Evolutionary conservation across 257 asterid genomes (phyloP).

Genomic region (Galeopsis tetrahit): DNA sequence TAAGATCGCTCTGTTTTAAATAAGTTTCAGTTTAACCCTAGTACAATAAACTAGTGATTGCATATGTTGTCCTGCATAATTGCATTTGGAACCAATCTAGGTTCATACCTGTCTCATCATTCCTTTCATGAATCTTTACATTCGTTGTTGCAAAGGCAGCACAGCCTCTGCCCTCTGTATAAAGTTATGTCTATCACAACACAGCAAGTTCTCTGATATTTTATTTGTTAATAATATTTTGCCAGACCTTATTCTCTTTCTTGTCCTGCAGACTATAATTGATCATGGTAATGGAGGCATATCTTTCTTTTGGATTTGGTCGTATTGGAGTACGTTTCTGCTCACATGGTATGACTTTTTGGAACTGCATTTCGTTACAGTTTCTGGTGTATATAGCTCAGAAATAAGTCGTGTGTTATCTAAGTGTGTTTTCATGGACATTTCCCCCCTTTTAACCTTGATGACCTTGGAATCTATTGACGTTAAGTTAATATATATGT

Average conservation of each 20-base stretch:
- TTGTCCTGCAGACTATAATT: constrained; percentile 66
- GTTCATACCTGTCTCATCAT: constrained; percentile 1
- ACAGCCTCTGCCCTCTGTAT: background rate
- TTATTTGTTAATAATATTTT: constrained; percentile 19
- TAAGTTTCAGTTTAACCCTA: background rate
- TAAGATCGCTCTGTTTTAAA: background rate
- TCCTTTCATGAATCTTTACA: background rate
- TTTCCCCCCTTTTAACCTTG: background rate
- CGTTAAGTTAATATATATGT: constrained; percentile 1
- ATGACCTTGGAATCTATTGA: background rate
- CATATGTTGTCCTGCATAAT: background rate
- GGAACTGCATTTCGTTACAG: constrained; percentile 6
- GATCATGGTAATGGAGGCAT: constrained; percentile 84
- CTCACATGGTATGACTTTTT: constrained; percentile 79
- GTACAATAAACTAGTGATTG: background rate
- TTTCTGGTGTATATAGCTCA: constrained; percentile 18
- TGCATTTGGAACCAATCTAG: constrained; percentile 19
- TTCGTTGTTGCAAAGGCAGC: constrained; percentile 9
- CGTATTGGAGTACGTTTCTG: constrained; percentile 98
- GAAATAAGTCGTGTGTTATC: constrained; percentile 9
- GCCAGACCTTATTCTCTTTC: constrained; percentile 25
- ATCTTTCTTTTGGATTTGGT: constrained; percentile 99
- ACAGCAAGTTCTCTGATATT: constrained; percentile 5
- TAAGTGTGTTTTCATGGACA: background rate
- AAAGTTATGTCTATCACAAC: background rate